These are phyloP conservation scores for Lumnitzera littorea DNA, from an alignment of 345 rosid genomes.

Conservation along the genomic window DNA sequence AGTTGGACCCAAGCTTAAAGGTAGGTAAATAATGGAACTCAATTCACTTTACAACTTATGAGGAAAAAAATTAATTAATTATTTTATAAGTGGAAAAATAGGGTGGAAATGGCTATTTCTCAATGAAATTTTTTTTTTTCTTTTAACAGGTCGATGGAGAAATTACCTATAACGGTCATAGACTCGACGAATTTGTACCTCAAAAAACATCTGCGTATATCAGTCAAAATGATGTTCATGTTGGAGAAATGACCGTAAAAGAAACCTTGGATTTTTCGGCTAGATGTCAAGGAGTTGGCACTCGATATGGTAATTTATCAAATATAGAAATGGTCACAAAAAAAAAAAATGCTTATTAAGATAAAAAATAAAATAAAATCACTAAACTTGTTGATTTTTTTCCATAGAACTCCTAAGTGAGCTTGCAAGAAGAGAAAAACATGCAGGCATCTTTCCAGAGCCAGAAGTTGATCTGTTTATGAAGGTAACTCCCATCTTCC, in stretches of 20 bases:
- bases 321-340: not conserved
- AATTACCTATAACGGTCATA: constrained; percentile 65
- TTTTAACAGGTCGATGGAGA: constrained; percentile 53
- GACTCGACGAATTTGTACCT: constrained; percentile 59
- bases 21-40: constrained; percentile 9
- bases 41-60: not conserved
- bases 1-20: constrained; percentile 61
- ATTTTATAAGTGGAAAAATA: not conserved
- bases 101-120: not conserved
- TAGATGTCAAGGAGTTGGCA: constrained; percentile 86
- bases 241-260: constrained; percentile 86
- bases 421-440: constrained; percentile 73
- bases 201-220: constrained; percentile 85
- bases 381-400: not conserved
- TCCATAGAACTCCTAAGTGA: constrained; percentile 57
- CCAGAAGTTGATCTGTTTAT: constrained; percentile 85
- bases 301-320: constrained; percentile 57
- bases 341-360: no score
- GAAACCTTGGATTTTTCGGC: constrained; percentile 96
- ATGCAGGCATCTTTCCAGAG: constrained; percentile 66
- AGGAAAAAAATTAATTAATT: no score
- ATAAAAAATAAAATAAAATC: not conserved
- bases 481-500: constrained; percentile 42
- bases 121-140: not conserved
- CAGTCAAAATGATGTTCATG: constrained; percentile 89